Conservation (phyloP, 1,139 yeast genomes). For the Lodderomyces orthopsilosis region DNA sequence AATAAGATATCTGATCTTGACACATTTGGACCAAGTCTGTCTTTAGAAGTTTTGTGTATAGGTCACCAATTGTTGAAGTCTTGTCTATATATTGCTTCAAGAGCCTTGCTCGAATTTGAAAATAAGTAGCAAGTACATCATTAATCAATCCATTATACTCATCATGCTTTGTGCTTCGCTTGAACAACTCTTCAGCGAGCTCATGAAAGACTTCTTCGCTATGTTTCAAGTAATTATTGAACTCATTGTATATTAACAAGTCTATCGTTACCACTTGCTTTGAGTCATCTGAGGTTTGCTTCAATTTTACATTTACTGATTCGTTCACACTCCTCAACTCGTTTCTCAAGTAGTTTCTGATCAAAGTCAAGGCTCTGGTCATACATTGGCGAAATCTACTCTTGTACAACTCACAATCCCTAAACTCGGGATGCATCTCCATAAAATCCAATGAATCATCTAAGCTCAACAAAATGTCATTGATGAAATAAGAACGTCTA, state of each 20-base stretch:
- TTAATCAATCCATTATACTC: slow-evolving; percentile 67
- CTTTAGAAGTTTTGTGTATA: slow-evolving; percentile 16
- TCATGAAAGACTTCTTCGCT: slow-evolving; percentile 21
- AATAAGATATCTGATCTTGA: slow-evolving; percentile 58
- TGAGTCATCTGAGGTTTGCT: slow-evolving; percentile 11
- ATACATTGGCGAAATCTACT: slow-evolving; percentile 80
- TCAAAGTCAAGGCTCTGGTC: slow-evolving; percentile 75
- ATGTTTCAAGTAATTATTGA: slow-evolving; percentile 29
- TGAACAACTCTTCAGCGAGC: slow-evolving; percentile 49
- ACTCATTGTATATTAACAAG: slow-evolving; percentile 54
- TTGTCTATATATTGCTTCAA: slow-evolving; percentile 39
- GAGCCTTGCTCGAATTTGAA: slow-evolving; percentile 50
- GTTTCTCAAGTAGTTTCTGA: slow-evolving; percentile 62
- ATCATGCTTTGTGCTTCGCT: slow-evolving; percentile 43
- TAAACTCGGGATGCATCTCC: slow-evolving; percentile 46
- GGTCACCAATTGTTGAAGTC: slow-evolving; percentile 14
- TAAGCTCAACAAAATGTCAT: slow-evolving; percentile 51
- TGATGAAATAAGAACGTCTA: slow-evolving; percentile 13
- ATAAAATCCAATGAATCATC: slow-evolving; percentile 50
- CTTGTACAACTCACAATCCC: slow-evolving; percentile 68
- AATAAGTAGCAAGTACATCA: slow-evolving; percentile 66
- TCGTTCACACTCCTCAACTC: slow-evolving; percentile 37
- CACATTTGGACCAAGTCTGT: slow-evolving; percentile 47
- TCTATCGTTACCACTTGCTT: slow-evolving; percentile 21
- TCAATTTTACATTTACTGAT: slow-evolving; percentile 43